Conservation (phyloP, 2,329 filamentous ascomycete genomes). For the Fusarium miscanthi region DNA sequence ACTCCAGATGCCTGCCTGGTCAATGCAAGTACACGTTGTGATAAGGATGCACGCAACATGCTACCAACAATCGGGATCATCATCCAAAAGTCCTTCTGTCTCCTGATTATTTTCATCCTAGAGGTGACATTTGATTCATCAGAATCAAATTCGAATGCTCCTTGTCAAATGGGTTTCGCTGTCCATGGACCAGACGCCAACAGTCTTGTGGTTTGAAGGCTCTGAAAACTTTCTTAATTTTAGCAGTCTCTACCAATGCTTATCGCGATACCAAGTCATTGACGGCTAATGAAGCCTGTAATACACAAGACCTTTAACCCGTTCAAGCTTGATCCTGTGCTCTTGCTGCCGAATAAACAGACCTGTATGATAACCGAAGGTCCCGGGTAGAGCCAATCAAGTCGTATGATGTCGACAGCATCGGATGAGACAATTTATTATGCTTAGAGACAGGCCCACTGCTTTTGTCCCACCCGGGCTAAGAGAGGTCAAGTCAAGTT, state of each 20-base stretch:
- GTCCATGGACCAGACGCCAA: not conserved
- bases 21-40: constrained; percentile 15
- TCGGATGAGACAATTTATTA: constrained; percentile 22
- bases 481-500: constrained; percentile 2
- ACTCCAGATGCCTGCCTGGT: not conserved
- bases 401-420: not conserved
- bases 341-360: constrained; percentile 14
- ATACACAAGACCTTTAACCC: constrained; percentile 29
- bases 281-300: constrained; percentile 10
- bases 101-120: not conserved
- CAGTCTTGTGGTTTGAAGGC: not conserved
- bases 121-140: not conserved
- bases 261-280: not conserved
- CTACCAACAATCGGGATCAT: not conserved
- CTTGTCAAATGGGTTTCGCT: not conserved
- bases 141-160: not conserved
- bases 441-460: constrained; percentile 13
- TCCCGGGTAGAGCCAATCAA: constrained; percentile 33
- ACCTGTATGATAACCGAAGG: constrained; percentile 13
- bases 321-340: constrained; percentile 14
- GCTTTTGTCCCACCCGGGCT: constrained; percentile 26
- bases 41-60: constrained; percentile 9
- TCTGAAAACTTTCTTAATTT: not conserved
- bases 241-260: not conserved
- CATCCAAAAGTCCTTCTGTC: not conserved